These are phyloP conservation scores for Penicillium vulpinum DNA, from an alignment of 2,329 filamentous ascomycete species.

Conservation along the genomic window DNA sequence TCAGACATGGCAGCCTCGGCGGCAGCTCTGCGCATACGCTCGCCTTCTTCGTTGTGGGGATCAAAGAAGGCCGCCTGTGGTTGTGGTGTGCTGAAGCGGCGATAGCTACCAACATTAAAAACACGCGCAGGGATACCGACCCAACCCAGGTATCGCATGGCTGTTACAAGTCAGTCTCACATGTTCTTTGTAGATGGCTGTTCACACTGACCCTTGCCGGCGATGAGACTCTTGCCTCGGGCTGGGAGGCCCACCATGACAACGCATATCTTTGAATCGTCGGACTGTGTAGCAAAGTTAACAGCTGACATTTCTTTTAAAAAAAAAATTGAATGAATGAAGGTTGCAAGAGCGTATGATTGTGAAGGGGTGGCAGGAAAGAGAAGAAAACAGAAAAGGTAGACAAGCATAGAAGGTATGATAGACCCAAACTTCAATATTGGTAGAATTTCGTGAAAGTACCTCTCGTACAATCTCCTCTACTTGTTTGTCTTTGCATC, in stretches of 20 bases:
- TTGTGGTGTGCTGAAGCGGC: slow-evolving; percentile 83
- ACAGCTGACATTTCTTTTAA: neutral
- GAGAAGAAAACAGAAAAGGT: neutral
- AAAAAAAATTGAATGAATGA: neutral
- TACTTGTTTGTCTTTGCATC: neutral
- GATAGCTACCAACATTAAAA: slow-evolving; percentile 97
- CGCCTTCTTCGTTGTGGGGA: slow-evolving; percentile 82
- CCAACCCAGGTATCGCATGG: slow-evolving; percentile 93
- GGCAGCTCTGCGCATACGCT: slow-evolving; percentile 81
- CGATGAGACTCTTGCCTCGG: slow-evolving; percentile 94
- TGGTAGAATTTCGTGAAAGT: neutral
- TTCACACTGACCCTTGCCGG: slow-evolving; percentile 80
- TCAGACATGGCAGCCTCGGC: slow-evolving; percentile 89
- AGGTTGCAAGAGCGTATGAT: neutral
- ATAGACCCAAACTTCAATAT: neutral
- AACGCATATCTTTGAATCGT: slow-evolving; percentile 95
- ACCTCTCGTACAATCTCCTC: neutral
- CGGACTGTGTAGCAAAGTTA: slow-evolving; percentile 72
- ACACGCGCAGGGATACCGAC: slow-evolving; percentile 89
- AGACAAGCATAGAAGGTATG: neutral
- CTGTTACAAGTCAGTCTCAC: slow-evolving; percentile 48
- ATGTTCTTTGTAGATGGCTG: neutral
- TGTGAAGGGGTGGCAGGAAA: neutral
- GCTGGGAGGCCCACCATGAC: slow-evolving; percentile 98
- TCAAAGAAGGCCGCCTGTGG: slow-evolving; percentile 96